Evolutionary conservation across 176 grass and related monocot species (phyloP), one percentile per base, ranked within the genome.

Genomic region (Lolium rigidum): DNA sequence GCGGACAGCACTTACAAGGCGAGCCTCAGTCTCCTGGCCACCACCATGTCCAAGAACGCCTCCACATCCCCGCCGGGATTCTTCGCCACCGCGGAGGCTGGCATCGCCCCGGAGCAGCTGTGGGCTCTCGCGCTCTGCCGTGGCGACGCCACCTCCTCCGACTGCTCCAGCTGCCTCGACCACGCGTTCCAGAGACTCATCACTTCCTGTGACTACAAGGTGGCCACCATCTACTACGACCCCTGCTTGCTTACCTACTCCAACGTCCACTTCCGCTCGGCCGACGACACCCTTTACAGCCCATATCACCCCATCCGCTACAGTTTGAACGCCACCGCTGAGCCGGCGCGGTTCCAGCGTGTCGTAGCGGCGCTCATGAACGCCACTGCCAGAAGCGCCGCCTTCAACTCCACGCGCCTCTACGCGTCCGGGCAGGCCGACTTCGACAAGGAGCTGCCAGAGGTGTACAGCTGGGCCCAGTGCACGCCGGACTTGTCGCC

Each of bases 401-500:
- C 83, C 44, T 9, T n/a, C 81, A 72, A 70, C 74, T 86, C 91
- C 38, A 48, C 68, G 47, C 85, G 82, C 12, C 25, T 41, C 15
- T 94, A 89, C 75, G 87, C 83, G 0, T 81, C 75, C 0, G 94
- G 92, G 4, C 47, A 87, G 55, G 82, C 85, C 55, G 78, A 84
- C 66, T 88, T 85, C 81, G 26, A 82, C 38, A 9, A 17, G n/a
- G 47, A 70, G 9, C n/a, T 64, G 20, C 90, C 86, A 20, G 73
- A 69, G 31, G 86, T 97, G 61, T 97, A 97, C 51, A 70, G 39
- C 37, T 5, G 90, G 15, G 69, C 65, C 3, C 38, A 97, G 90
- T 97, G 94, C 90, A 90, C 71, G n/a, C 85, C 88, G 20, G 92
- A 94, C 81, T 1, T 72, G 72, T 9, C 69, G 13, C 46, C 28